phyloP scores from a whole-genome alignment of 2,329 filamentous ascomycete species.

The Hymenoscyphus fructigenus region DNA sequence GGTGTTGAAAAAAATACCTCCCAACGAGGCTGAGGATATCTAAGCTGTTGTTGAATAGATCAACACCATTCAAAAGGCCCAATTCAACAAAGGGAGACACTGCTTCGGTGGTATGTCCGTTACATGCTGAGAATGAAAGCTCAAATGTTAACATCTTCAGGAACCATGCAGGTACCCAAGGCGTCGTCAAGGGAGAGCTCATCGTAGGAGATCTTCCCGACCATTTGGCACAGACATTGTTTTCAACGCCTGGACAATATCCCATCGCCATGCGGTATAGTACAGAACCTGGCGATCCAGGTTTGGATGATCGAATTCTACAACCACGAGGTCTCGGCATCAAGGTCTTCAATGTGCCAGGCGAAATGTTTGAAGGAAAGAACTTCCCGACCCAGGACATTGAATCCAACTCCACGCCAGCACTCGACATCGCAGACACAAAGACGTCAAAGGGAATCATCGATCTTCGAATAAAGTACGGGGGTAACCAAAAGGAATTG shows the following conservation, averaged over 20 bases:
- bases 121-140: neutral
- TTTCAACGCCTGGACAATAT: slow-evolving; percentile 36
- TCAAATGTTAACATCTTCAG: slow-evolving; percentile 17
- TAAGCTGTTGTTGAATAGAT: slow-evolving; percentile 42
- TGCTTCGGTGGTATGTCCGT: slow-evolving; percentile 32
- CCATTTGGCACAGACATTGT: slow-evolving; percentile 44
- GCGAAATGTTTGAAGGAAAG: slow-evolving; percentile 43
- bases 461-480: slow-evolving; percentile 41
- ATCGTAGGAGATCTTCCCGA: slow-evolving; percentile 43
- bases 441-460: slow-evolving; percentile 47
- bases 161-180: slow-evolving; percentile 49
- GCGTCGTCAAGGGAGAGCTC: slow-evolving; percentile 48
- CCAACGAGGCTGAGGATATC: slow-evolving; percentile 44
- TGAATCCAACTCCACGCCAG: slow-evolving; percentile 49
- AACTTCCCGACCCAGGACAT: slow-evolving; percentile 41
- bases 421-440: slow-evolving; percentile 47
- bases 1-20: slow-evolving; percentile 43
- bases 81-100: slow-evolving; percentile 44
- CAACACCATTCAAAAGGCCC: slow-evolving; percentile 36
- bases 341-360: slow-evolving; percentile 50
- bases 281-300: slow-evolving; percentile 41
- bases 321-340: slow-evolving; percentile 48
- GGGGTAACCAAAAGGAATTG: slow-evolving; percentile 40
- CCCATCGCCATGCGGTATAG: slow-evolving; percentile 40
- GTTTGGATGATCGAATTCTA: slow-evolving; percentile 43